These are phyloP conservation scores for Pontederia crassipes DNA, from an alignment of 176 grass and related monocot species.

Conservation along the genomic window DNA sequence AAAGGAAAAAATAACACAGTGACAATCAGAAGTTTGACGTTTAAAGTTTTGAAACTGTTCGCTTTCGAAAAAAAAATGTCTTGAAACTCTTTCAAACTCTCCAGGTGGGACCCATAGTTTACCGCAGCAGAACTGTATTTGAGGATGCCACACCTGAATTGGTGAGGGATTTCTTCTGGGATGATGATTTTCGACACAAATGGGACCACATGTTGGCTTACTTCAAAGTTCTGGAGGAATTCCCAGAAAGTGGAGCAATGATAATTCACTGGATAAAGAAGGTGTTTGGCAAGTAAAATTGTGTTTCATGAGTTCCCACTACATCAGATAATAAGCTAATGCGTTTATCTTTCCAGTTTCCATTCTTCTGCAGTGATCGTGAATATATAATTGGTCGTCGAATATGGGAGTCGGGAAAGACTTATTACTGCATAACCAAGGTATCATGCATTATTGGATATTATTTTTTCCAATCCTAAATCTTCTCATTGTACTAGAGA, in stretches of 20 bases:
- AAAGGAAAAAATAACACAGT: too few species aligned
- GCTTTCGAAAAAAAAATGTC: not conserved
- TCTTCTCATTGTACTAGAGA: constrained; percentile 4
- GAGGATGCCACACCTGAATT: constrained; percentile 97
- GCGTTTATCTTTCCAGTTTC: constrained; percentile 52
- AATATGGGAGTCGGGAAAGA: constrained; percentile 84
- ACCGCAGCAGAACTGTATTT: constrained; percentile 71
- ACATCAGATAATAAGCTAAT: constrained; percentile 18
- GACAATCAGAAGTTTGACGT: too few species aligned
- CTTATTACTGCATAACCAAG: constrained; percentile 93
- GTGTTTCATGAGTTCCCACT: constrained; percentile 7
- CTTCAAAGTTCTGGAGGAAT: constrained; percentile 72
- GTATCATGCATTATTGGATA: constrained; percentile 25
- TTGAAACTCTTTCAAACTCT: not conserved
- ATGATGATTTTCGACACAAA: constrained; percentile 87
- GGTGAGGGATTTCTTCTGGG: constrained; percentile 99
- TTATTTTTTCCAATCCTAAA: not conserved
- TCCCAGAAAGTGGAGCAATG: constrained; percentile 63
- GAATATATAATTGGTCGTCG: constrained; percentile 96
- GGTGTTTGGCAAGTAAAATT: constrained; percentile 24
- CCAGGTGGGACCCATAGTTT: constrained; percentile 82
- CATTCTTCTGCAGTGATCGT: constrained; percentile 97
- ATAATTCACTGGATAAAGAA: constrained; percentile 99
- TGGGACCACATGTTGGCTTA: constrained; percentile 92
- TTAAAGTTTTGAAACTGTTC: not conserved